These are phyloP conservation scores for Pleurotus salmoneostramineus DNA, from an alignment of 768 basidiomycete genomes.

Conservation along the genomic window DNA sequence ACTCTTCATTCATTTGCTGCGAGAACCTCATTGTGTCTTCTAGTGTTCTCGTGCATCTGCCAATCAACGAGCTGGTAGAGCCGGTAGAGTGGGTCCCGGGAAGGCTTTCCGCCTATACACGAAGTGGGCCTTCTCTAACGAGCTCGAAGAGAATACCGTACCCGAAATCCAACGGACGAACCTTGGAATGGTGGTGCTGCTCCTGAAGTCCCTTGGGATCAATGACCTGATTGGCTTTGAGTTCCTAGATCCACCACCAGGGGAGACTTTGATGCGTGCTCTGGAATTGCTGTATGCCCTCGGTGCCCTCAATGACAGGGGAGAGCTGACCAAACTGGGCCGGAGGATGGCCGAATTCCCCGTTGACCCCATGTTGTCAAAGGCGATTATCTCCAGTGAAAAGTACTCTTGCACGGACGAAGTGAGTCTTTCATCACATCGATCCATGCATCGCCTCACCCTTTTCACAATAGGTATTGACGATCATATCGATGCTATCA, in stretches of 20 bases:
- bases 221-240: slow-evolving; percentile 98
- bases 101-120: slow-evolving; percentile 99
- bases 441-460: background rate
- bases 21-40: background rate
- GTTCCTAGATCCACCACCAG: slow-evolving; percentile 97
- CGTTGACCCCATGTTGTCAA: slow-evolving; percentile 96
- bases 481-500: slow-evolving; percentile 95
- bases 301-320: slow-evolving; percentile 93
- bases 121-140: slow-evolving; percentile 96
- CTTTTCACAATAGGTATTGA: slow-evolving; percentile 61
- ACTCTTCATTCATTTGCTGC: background rate
- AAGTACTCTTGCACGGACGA: slow-evolving; percentile 94
- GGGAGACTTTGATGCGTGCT: slow-evolving; percentile 94
- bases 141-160: slow-evolving; percentile 94
- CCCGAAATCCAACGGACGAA: slow-evolving; percentile 99
- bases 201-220: slow-evolving; percentile 96
- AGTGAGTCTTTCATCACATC: slow-evolving; percentile 39
- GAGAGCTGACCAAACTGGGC: slow-evolving; percentile 96
- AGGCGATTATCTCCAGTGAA: slow-evolving; percentile 94
- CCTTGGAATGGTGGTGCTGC: slow-evolving; percentile 88
- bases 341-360: slow-evolving; percentile 99
- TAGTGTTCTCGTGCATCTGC: slow-evolving; percentile 97
- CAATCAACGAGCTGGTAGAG: slow-evolving; percentile 94
- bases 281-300: slow-evolving; percentile 92
- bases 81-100: slow-evolving; percentile 96